Conservation (phyloP, 495 filamentous ascomycete genomes). For the Penicillium canariense region DNA sequence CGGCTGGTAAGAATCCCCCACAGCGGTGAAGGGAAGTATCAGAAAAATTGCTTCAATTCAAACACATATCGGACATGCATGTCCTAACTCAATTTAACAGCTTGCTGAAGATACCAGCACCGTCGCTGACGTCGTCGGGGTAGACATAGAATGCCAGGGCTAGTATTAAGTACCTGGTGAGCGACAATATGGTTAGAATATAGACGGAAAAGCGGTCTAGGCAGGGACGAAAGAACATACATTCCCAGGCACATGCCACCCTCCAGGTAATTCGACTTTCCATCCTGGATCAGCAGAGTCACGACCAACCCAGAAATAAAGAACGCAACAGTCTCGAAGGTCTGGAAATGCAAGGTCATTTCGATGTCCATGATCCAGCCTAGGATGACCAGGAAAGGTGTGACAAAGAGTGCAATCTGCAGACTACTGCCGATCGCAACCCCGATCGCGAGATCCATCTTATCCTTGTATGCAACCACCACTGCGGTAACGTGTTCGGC, state of each 20-base stretch:
- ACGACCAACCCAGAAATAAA: slow-evolving; percentile 87
- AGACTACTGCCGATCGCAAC: slow-evolving; percentile 91
- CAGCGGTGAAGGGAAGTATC: no score
- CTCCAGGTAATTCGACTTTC: slow-evolving; percentile 93
- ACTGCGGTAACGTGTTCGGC: slow-evolving; percentile 96
- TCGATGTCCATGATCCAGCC: slow-evolving; percentile 83
- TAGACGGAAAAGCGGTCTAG: neutral
- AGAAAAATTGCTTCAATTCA: no score
- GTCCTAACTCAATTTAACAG: slow-evolving; percentile 11
- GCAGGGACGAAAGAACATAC: slow-evolving; percentile 46
- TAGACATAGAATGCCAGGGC: slow-evolving; percentile 89
- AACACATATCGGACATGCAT: neutral
- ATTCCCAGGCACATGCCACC: slow-evolving; percentile 82
- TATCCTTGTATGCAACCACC: slow-evolving; percentile 87
- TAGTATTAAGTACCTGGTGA: slow-evolving; percentile 69
- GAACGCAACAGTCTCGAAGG: slow-evolving; percentile 92
- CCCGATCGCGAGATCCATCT: slow-evolving; percentile 96
- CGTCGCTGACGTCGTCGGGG: slow-evolving; percentile 55
- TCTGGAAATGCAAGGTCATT: slow-evolving; percentile 91
- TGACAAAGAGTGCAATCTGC: slow-evolving; percentile 93
- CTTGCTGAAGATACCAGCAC: slow-evolving; percentile 12
- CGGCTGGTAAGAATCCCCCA: no score
- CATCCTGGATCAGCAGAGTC: slow-evolving; percentile 89
- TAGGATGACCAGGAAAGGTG: slow-evolving; percentile 84
- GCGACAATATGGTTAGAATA: slow-evolving; percentile 1